Evolutionary conservation across 352 stramenopile species (phyloP).

Genomic region (Pythium myriotylum): DNA sequence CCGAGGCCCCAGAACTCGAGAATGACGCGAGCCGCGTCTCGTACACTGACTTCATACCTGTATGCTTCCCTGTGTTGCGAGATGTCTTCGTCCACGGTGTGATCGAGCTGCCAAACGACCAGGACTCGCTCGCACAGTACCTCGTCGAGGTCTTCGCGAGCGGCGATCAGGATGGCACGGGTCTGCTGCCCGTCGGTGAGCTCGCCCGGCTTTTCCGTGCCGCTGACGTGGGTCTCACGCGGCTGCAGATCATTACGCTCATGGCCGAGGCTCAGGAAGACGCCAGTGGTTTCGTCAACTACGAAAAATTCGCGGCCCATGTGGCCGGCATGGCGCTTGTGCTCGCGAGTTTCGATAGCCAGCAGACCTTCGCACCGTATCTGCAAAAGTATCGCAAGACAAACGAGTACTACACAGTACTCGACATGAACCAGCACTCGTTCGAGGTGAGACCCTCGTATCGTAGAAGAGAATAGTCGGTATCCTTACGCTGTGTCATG

Average conservation of each 20-base stretch:
- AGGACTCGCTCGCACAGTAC: conserved; percentile 69
- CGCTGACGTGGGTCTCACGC: conserved; percentile 72
- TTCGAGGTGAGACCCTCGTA: conserved; percentile 48
- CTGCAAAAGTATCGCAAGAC: conserved; percentile 71
- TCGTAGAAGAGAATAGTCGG: not conserved
- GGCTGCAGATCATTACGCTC: conserved; percentile 71
- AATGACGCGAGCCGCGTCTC: conserved; percentile 32
- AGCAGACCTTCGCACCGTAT: conserved; percentile 59
- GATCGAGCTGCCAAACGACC: conserved; percentile 65
- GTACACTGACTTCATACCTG: conserved; percentile 61
- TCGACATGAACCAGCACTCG: conserved; percentile 80
- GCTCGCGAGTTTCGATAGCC: conserved; percentile 66
- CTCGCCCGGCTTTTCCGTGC: conserved; percentile 58
- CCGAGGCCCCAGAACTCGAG: conserved; percentile 46
- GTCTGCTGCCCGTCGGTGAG: conserved; percentile 61
- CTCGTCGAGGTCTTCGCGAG: conserved; percentile 77
- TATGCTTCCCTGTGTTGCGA: conserved; percentile 60
- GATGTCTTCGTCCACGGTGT: conserved; percentile 57
- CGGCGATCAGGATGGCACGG: conserved; percentile 62
- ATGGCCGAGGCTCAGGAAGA: conserved; percentile 77
- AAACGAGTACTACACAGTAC: conserved; percentile 75
- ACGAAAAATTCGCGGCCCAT: conserved; percentile 69
- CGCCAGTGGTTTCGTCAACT: conserved; percentile 74
- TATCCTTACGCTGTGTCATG: not conserved
- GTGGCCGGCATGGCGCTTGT: conserved; percentile 71